Evolutionary conservation across 108 stramenopile species (phyloP).

Genomic region (Nitzschia sp.): DNA sequence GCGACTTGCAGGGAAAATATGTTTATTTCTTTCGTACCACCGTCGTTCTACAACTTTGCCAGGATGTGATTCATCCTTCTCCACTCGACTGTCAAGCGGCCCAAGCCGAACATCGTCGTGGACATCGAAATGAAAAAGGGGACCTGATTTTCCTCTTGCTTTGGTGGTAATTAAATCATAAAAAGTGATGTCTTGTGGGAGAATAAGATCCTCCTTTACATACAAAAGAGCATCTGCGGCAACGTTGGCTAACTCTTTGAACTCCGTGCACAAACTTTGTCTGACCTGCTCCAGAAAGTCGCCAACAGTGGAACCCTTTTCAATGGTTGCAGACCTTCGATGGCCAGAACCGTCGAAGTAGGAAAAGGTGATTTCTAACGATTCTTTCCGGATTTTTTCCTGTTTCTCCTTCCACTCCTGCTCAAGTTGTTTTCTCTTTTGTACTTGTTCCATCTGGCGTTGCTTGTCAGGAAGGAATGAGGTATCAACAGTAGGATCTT

Average conservation of each 20-base stretch:
- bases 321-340: slow-evolving; percentile 67
- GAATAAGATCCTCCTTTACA: slow-evolving; percentile 99
- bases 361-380: slow-evolving; percentile 90
- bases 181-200: slow-evolving; percentile 95
- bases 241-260: slow-evolving; percentile 76
- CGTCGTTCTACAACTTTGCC: slow-evolving; percentile 94
- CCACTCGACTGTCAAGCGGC: slow-evolving; percentile 81
- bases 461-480: slow-evolving; percentile 91
- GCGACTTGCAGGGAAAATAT: slow-evolving; percentile 96
- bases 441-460: slow-evolving; percentile 62
- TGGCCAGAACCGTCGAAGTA: slow-evolving; percentile 99
- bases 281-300: slow-evolving; percentile 89
- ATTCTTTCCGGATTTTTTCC: slow-evolving; percentile 76
- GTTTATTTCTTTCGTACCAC: slow-evolving; percentile 98
- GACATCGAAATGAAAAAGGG: slow-evolving; percentile 96
- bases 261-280: slow-evolving; percentile 76
- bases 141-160: slow-evolving; percentile 95
- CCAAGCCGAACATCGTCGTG: slow-evolving; percentile 94
- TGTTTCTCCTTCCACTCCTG: slow-evolving; percentile 87
- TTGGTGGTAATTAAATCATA: slow-evolving; percentile 96
- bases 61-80: slow-evolving; percentile 97
- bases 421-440: slow-evolving; percentile 69
- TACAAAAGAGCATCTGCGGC: slow-evolving; percentile 90
- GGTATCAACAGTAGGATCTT: slow-evolving; percentile 94
- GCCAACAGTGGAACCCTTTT: slow-evolving; percentile 89